Evolutionary conservation across 139 green algal species (phyloP).

Genomic region (Desmodesmus armatus): DNA sequence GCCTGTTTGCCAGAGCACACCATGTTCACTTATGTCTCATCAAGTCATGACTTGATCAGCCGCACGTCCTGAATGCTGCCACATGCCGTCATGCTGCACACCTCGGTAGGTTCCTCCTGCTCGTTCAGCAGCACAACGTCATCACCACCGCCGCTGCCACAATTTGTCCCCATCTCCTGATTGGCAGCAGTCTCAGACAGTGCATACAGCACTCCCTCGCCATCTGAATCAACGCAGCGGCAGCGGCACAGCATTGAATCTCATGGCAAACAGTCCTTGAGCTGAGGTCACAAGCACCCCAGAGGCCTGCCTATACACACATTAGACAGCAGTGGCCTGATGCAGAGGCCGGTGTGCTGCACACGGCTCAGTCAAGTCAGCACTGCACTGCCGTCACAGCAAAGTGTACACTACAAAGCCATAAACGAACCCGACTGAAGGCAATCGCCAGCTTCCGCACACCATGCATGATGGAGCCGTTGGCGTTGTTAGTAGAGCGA

Average conservation of each 20-base stretch:
- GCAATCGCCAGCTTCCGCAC: no score
- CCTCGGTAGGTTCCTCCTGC: not conserved
- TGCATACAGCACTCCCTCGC: conserved; percentile 79
- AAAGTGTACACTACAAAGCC: no score
- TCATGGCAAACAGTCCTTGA: not conserved
- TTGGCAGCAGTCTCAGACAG: conserved; percentile 47
- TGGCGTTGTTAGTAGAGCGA: not conserved
- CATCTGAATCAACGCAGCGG: not conserved
- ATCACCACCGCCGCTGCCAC: not conserved
- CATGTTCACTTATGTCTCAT: no score
- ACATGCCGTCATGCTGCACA: no score
- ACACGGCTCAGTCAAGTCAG: no score
- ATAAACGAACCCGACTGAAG: no score
- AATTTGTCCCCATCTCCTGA: conserved; percentile 17
- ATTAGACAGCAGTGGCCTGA: not conserved
- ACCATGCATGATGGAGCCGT: no score
- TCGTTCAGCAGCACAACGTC: not conserved
- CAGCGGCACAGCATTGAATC: not conserved
- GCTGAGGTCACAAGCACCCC: not conserved
- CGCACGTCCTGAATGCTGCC: no score
- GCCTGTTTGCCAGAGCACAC: no score
- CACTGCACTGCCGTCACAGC: no score
- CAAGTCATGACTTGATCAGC: no score
- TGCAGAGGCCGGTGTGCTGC: no score
- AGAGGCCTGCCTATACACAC: not conserved